Conservation (phyloP, 495 filamentous ascomycete species). For the Podospora anserina region DNA sequence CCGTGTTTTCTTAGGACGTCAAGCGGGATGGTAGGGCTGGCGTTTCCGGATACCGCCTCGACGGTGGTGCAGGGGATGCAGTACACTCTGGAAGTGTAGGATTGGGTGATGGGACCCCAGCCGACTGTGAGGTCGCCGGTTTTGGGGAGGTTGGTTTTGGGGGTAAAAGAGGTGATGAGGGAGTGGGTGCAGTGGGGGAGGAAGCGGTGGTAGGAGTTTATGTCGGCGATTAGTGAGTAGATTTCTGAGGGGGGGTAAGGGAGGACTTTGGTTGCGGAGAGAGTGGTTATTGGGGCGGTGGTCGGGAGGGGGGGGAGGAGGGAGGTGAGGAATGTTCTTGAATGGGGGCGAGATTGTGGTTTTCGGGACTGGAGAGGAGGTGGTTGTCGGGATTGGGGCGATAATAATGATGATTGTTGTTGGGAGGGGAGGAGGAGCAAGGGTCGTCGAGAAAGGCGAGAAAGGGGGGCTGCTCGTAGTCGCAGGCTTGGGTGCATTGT, state of each 20-base stretch:
- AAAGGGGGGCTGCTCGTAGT: too few species aligned
- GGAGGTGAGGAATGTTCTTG: slow-evolving; percentile 10
- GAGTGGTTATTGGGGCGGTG: slow-evolving; percentile 33
- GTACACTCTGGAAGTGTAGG: slow-evolving; percentile 70
- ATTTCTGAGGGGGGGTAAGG: slow-evolving; percentile 68
- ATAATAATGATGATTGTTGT: too few species aligned
- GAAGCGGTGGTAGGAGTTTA: slow-evolving; percentile 65
- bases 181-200: slow-evolving; percentile 17
- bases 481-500: not conserved
- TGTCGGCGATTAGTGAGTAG: slow-evolving; percentile 79
- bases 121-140: slow-evolving; percentile 79
- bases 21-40: slow-evolving; percentile 38
- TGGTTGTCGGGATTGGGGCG: not conserved
- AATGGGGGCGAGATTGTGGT: not conserved
- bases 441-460: not conserved
- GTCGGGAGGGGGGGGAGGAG: slow-evolving; percentile 13
- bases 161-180: slow-evolving; percentile 16
- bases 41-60: slow-evolving; percentile 72
- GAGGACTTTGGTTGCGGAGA: slow-evolving; percentile 73
- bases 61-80: slow-evolving; percentile 66
- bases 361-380: not conserved
- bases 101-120: slow-evolving; percentile 77
- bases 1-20: slow-evolving; percentile 40
- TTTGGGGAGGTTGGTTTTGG: slow-evolving; percentile 51
- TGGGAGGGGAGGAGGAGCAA: not conserved